phyloP scores from a whole-genome alignment of 2,329 filamentous ascomycete species.

The Apiospora kogelbergensis region DNA sequence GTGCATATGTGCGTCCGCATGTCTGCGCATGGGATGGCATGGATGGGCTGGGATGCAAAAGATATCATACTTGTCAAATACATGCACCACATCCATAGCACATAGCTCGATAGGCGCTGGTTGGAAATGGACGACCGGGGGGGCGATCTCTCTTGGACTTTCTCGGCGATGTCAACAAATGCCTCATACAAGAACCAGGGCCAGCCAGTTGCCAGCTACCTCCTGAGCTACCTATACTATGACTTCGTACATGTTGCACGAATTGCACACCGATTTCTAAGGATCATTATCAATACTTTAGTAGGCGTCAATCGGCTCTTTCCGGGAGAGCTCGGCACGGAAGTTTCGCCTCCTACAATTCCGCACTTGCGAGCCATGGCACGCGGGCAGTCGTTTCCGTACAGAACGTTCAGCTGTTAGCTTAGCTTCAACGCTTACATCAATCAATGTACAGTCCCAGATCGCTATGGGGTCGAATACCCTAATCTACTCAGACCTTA shows the following conservation, averaged over 20 bases:
- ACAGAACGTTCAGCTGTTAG: background rate
- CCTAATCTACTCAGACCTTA: background rate
- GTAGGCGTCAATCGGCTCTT: background rate
- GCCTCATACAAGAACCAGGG: background rate
- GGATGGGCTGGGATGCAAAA: background rate
- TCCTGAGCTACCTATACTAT: background rate
- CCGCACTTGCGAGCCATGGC: background rate
- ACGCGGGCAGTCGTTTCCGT: background rate
- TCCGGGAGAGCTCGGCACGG: conserved; percentile 1
- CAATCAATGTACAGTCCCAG: background rate
- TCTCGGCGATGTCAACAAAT: conserved; percentile 1
- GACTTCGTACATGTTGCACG: background rate
- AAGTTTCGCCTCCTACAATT: background rate
- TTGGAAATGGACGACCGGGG: background rate
- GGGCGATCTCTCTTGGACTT: background rate
- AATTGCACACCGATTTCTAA: background rate
- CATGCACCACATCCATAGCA: background rate
- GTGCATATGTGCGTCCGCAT: background rate
- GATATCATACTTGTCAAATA: background rate
- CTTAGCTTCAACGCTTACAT: background rate
- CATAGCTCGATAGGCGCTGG: background rate
- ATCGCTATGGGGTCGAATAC: conserved; percentile 5
- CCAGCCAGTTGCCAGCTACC: background rate
- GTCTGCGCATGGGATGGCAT: background rate
- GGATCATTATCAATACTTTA: background rate